phyloP scores from a whole-genome alignment of 164 flowering plant genomes.

The Tetracentron sinense region DNA sequence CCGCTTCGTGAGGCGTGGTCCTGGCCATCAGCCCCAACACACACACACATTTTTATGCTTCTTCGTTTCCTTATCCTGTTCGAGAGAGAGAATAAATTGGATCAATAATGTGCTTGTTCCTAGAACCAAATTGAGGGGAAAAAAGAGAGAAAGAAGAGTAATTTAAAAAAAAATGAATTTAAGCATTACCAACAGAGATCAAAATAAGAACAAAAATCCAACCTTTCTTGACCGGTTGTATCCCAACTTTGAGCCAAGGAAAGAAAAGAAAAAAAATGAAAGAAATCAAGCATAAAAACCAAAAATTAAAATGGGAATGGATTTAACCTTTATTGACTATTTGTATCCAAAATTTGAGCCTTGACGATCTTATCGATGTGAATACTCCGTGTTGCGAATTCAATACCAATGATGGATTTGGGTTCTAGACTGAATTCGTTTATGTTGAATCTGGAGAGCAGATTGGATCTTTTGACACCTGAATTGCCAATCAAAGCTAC shows the following conservation, averaged over 20 bases:
- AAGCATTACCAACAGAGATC: background rate
- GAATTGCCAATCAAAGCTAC: conserved; percentile 72
- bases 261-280: too few relatives aligned
- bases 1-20: too few relatives aligned
- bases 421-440: conserved; percentile 70
- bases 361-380: conserved; percentile 64
- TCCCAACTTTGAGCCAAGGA: too few relatives aligned
- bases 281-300: too few relatives aligned
- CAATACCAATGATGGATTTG: conserved; percentile 71
- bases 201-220: conserved; percentile 1
- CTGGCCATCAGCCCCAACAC: too few relatives aligned
- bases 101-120: too few relatives aligned
- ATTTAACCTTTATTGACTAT: too few relatives aligned
- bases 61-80: too few relatives aligned
- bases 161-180: background rate
- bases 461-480: conserved; percentile 65
- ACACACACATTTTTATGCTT: too few relatives aligned
- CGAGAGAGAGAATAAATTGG: too few relatives aligned
- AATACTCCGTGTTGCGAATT: conserved; percentile 67
- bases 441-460: conserved; percentile 47
- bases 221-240: conserved; percentile 78
- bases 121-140: background rate
- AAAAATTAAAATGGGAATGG: too few relatives aligned
- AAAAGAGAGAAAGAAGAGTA: background rate
- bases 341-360: conserved; percentile 81